These are phyloP conservation scores for Eugenia klotzschiana DNA, from an alignment of 441 rosid genomes.

Conservation along the genomic window DNA sequence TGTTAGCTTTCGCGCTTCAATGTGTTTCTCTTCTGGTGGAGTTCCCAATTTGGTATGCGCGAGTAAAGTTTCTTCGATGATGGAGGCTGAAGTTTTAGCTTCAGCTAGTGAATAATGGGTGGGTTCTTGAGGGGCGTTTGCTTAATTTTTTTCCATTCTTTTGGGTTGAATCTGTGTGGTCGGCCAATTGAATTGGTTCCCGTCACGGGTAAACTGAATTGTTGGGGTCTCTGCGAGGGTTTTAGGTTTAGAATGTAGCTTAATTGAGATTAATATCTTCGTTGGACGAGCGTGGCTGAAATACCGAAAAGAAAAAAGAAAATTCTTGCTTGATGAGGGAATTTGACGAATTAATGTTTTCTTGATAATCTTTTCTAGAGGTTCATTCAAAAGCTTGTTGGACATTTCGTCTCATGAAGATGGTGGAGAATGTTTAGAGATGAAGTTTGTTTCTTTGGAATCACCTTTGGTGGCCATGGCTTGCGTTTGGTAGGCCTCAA, in stretches of 20 bases:
- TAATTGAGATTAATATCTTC: not conserved
- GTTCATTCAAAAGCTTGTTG: constrained; percentile 17
- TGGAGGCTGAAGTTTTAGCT: not conserved
- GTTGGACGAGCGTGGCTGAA: not conserved
- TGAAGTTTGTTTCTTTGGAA: constrained; percentile 22
- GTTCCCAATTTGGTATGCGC: not conserved
- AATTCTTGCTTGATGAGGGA: not conserved
- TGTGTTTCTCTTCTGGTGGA: constrained; percentile 16
- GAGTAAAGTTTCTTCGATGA: not conserved
- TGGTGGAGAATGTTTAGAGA: constrained; percentile 40
- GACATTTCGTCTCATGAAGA: constrained; percentile 13
- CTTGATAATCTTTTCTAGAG: constrained; percentile 29
- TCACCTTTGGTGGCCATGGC: constrained; percentile 20
- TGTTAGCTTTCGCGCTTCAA: not conserved
- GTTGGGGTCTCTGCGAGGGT: not conserved
- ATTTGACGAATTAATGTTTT: not conserved
- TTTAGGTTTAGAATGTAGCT: not conserved
- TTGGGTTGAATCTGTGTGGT: not conserved
- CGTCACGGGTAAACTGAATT: not conserved
- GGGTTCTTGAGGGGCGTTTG: not conserved
- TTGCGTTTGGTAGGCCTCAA: constrained; percentile 20
- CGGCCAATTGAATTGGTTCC: not conserved
- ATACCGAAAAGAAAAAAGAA: not conserved
- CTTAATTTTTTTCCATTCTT: not conserved
- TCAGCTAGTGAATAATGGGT: not conserved